Evolutionary conservation across 2,329 filamentous ascomycete genomes (phyloP).

Genomic region (Hortaea sp.): DNA sequence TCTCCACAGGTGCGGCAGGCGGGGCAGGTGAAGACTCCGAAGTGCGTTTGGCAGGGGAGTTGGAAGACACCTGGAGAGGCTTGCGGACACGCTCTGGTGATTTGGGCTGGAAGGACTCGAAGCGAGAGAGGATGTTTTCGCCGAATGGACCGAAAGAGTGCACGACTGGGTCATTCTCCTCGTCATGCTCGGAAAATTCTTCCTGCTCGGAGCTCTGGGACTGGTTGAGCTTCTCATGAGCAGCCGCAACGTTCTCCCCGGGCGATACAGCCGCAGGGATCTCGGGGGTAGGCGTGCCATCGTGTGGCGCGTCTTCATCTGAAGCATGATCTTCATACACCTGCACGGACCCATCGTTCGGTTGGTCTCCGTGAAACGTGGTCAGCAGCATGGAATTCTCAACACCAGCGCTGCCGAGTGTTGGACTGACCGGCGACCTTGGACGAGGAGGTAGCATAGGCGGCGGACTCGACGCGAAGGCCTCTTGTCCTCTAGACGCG

Average conservation of each 20-base stretch:
- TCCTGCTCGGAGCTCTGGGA: slow-evolving; percentile 32
- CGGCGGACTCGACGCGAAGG: slow-evolving; percentile 51
- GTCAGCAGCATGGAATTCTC: slow-evolving; percentile 33
- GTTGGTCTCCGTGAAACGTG: slow-evolving; percentile 31
- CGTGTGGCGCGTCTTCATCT: slow-evolving; percentile 38
- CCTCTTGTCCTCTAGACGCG: slow-evolving; percentile 27
- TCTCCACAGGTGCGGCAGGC: slow-evolving; percentile 13
- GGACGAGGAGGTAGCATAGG: slow-evolving; percentile 50
- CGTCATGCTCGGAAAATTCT: slow-evolving; percentile 68
- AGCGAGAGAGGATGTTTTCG: slow-evolving; percentile 69
- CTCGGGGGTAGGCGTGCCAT: slow-evolving; percentile 17
- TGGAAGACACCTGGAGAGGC: slow-evolving; percentile 16
- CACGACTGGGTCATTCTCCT: slow-evolving; percentile 89
- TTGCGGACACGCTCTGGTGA: slow-evolving; percentile 47
- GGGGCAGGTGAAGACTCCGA: slow-evolving; percentile 1
- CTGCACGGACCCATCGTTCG: slow-evolving; percentile 42
- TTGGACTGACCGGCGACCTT: slow-evolving; percentile 66
- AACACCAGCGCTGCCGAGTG: slow-evolving; percentile 39
- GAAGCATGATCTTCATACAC: slow-evolving; percentile 62
- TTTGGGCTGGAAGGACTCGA: slow-evolving; percentile 64
- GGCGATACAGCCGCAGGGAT: slow-evolving; percentile 7
- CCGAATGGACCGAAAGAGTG: slow-evolving; percentile 89
- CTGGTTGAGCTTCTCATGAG: slow-evolving; percentile 3
- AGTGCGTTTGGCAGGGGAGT: slow-evolving; percentile 16
- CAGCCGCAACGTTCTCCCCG: not conserved